Evolutionary conservation across 2,329 filamentous ascomycete genomes (phyloP).

Genomic region (Hypoxylon sp.): DNA sequence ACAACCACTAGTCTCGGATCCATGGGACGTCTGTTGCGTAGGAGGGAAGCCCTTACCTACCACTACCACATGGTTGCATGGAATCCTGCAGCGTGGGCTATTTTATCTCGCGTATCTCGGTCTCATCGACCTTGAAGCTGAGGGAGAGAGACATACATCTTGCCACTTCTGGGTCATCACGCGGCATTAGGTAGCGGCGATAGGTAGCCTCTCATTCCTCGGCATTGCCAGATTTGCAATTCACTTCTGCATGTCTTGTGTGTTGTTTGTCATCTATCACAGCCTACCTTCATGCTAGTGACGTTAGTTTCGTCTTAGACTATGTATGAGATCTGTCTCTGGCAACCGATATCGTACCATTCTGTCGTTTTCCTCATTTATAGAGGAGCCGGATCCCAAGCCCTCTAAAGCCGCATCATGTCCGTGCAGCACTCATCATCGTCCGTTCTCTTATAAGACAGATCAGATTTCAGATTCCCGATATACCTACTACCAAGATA

Average conservation of each 20-base stretch:
- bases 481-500: too few species aligned
- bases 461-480: too few species aligned
- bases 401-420: not conserved
- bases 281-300: too few species aligned
- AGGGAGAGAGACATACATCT: conserved; percentile 11
- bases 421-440: not conserved
- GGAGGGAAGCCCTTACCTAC: conserved; percentile 2
- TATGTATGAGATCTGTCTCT: not conserved
- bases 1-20: conserved; percentile 1
- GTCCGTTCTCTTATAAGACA: not conserved
- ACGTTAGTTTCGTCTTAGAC: not conserved
- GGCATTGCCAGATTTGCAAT: conserved; percentile 9
- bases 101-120: conserved; percentile 1
- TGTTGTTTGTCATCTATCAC: not conserved
- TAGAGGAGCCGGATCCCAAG: conserved; percentile 8
- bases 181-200: conserved; percentile 25
- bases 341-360: too few species aligned
- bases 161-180: conserved; percentile 21
- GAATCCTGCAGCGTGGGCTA: conserved; percentile 3
- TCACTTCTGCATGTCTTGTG: too few species aligned
- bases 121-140: conserved; percentile 7
- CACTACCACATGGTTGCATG: too few species aligned
- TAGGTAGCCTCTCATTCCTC: conserved; percentile 7
- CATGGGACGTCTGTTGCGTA: too few species aligned
- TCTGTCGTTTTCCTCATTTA: too few species aligned